Base-by-base conservation (phyloP, 495 filamentous ascomycete genomes). In the Endocarpon pusillum region DNA sequence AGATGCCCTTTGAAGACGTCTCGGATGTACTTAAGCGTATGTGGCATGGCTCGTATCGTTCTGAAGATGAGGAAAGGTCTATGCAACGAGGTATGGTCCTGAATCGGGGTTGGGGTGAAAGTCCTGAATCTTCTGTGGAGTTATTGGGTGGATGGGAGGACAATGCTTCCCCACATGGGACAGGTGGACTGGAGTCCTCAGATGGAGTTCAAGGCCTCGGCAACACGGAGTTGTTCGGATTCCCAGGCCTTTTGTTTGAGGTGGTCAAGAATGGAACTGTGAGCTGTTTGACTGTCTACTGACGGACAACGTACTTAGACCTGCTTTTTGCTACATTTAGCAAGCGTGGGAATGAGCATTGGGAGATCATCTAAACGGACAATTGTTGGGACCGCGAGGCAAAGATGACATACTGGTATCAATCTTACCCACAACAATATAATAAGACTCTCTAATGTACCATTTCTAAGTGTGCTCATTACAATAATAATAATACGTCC, bases 241-340 rank as follows among this genome's bases (percentile, higher is more conserved):
- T 91, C 49, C 89, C 87, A 1, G 89, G 89, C 2, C 58, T 94
- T 46, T 65, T 94, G 14, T 96, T 94, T 57, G 89, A 97, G 57
- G 87, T 97, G 8, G 54, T 94, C 55, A 89, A 81, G 73, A 94
- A 89, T 48, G 83, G 78, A 3, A 75, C 73, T 26, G 83, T 97
- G 21, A 87, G 81, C 50, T 78, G 77, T 21, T 58, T 96, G 43
- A 94, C 85, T n/a, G 71, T 93, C 7, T 93, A 80, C 54, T 89
- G 42, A 73, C 36, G 2, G 14, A 17, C 10, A 2, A 19, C 17
- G 19, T 24, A n/a, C n/a, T n/a, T n/a, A n/a, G n/a, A n/a, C n/a
- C n/a, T n/a, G 16, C 20, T 20, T 35, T 45, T 31, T 21, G 22
- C 24, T 9, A 27, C 7, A 28, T 22, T 15, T 22, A 44, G 16